These are phyloP conservation scores for Huiozyma naganishii DNA, from an alignment of 805 yeast genomes.

Conservation along the genomic window DNA sequence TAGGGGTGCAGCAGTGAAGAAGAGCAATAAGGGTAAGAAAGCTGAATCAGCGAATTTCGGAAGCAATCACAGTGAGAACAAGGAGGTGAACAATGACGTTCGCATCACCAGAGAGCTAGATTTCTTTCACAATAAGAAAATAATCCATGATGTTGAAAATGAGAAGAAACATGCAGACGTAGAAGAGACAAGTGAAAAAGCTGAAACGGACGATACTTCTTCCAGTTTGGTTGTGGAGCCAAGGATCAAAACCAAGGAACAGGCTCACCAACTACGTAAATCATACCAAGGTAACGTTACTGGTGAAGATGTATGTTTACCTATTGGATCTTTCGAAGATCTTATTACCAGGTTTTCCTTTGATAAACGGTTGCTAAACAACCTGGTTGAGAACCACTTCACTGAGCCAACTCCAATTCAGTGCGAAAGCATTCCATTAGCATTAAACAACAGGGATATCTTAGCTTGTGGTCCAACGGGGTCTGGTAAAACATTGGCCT, in stretches of 20 bases:
- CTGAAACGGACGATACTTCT: slow-evolving; percentile 22
- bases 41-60: slow-evolving; percentile 20
- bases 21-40: slow-evolving; percentile 19
- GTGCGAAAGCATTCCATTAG: slow-evolving; percentile 74
- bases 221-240: slow-evolving; percentile 27
- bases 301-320: slow-evolving; percentile 83
- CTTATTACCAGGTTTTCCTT: slow-evolving; percentile 57
- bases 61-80: slow-evolving; percentile 15
- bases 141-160: slow-evolving; percentile 19
- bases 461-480: slow-evolving; percentile 97
- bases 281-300: slow-evolving; percentile 55
- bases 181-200: slow-evolving; percentile 21
- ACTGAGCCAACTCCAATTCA: slow-evolving; percentile 89
- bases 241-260: slow-evolving; percentile 40
- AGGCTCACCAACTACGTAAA: slow-evolving; percentile 53
- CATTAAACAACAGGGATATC: slow-evolving; percentile 61
- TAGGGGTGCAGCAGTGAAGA: slow-evolving; percentile 72
- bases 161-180: slow-evolving; percentile 10
- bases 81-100: slow-evolving; percentile 15
- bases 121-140: slow-evolving; percentile 59
- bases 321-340: slow-evolving; percentile 83
- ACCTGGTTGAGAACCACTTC: slow-evolving; percentile 60
- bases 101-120: slow-evolving; percentile 67
- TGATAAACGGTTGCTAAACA: slow-evolving; percentile 41
- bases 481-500: slow-evolving; percentile 93